A percentile compares a stretch with the other conserved stretches of the same genome.
These are phyloP conservation scores for Thermochaetoides dissita DNA, from an alignment of 2,329 filamentous ascomycete genomes.

Conservation along the genomic window DNA sequence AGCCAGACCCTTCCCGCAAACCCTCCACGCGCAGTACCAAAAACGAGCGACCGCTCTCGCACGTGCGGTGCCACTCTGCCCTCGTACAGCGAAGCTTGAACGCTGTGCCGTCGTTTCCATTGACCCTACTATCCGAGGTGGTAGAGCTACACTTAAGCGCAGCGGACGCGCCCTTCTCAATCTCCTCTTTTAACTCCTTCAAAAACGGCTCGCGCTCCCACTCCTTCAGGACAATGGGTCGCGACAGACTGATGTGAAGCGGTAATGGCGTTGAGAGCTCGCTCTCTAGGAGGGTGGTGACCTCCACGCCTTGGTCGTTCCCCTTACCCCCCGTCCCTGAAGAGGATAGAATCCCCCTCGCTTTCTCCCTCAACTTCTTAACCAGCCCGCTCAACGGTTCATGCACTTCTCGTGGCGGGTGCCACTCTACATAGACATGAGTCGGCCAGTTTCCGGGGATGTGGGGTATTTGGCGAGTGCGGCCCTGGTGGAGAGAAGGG, in stretches of 20 bases:
- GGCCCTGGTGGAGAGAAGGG: constrained; percentile 70
- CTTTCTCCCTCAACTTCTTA: background rate
- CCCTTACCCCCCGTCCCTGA: background rate
- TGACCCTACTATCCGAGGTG: no score
- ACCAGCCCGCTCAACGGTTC: constrained; percentile 31
- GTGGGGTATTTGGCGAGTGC: constrained; percentile 71
- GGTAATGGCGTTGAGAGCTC: constrained; percentile 67
- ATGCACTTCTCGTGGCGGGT: constrained; percentile 36
- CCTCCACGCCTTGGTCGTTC: constrained; percentile 12
- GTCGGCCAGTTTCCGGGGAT: constrained; percentile 83
- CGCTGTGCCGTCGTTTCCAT: constrained; percentile 9
- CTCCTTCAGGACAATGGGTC: constrained; percentile 61
- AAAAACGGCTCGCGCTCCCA: constrained; percentile 59
- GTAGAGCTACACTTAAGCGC: no score
- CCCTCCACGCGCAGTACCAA: constrained; percentile 55
- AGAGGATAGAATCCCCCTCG: background rate
- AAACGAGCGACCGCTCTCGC: constrained; percentile 61
- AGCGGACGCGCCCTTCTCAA: constrained; percentile 21
- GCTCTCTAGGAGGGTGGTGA: constrained; percentile 60
- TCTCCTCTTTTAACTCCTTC: constrained; percentile 31
- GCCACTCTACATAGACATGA: constrained; percentile 85
- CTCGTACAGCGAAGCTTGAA: constrained; percentile 19
- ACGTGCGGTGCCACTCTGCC: constrained; percentile 38
- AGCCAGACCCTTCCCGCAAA: background rate
- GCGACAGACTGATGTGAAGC: constrained; percentile 81